Base-by-base conservation (phyloP, 1,284 basidiomycete species). In the Leccinum angustisporum region DNA sequence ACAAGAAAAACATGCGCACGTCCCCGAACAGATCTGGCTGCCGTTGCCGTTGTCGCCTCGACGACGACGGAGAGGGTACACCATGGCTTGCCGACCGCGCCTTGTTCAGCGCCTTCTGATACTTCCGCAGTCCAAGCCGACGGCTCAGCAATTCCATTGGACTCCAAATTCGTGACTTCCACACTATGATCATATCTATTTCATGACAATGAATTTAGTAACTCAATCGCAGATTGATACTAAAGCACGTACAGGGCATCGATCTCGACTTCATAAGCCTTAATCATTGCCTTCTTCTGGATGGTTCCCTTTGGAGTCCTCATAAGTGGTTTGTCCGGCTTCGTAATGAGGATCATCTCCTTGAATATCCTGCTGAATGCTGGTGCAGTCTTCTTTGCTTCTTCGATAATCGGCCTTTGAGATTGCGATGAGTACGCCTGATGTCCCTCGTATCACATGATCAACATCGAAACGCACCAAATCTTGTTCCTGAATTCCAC, bases 1-100 rank as follows among this genome's bases (percentile, higher is more conserved):
- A 91, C 81, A 89, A 89, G 79, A 90, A 91, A 74, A 92, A 92
- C 82, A 91, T 90, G n/a, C 88, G 82, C 10, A 92, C 81, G 68
- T 92, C 88, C 4, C 91, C 90, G 70, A 93, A 92, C n/a, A 91
- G 77, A 43, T 85, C 82, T 63, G 84, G 81, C 8, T 51, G 50
- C 10, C 50, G 50, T 51, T 30, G 25, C 5, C 50, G 25, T 10
- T 27, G 50, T 9, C 48, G 18, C 21, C 13, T 21, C n/a, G 46
- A 48, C 9, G 46, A 48, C 13, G 34, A 36, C 13, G 34, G 74
- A 0, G 72, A 69, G 9, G 81, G 66, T 30, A 76, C 50, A 31
- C 85, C 81, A 62, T 71, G 81, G 65, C 78, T 51, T 8, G 25
- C 78, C 60, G 80, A 84, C 57, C 84, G 79, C 21, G 85, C 85